Conservation (phyloP, 176 grass and related monocot genomes). For the Aegilops umbellulata region DNA sequence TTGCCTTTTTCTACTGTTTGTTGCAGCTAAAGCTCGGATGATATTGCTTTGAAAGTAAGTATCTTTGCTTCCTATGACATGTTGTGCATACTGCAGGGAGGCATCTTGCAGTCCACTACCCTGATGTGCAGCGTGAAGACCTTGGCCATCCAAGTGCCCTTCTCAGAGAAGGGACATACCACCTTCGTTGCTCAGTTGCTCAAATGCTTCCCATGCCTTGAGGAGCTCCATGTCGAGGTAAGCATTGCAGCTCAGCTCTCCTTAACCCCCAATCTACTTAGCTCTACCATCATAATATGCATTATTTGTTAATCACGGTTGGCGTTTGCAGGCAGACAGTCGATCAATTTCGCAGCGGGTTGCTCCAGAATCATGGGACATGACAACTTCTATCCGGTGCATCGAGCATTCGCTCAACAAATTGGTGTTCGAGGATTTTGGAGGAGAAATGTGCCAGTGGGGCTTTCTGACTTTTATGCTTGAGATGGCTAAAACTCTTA, state of each 20-base stretch:
- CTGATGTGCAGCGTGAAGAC: constrained; percentile 43
- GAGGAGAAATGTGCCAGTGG: constrained; percentile 16
- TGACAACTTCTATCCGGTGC: constrained; percentile 28
- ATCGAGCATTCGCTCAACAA: constrained; percentile 31
- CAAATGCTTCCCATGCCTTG: constrained; percentile 46
- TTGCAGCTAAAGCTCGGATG: not conserved
- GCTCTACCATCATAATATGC: not conserved
- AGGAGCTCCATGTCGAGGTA: constrained; percentile 41
- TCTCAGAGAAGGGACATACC: constrained; percentile 25
- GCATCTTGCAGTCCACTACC: constrained; percentile 20
- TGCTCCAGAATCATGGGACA: constrained; percentile 22
- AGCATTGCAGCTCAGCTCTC: not conserved
- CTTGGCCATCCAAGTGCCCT: constrained; percentile 41
- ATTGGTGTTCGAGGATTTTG: constrained; percentile 38
- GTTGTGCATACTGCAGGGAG: constrained; percentile 22
- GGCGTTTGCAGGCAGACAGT: constrained; percentile 29
- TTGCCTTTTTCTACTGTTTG: not conserved
- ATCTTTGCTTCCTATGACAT: not conserved
- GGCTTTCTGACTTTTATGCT: constrained; percentile 39
- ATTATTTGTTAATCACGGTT: not conserved
- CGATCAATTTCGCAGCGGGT: not conserved
- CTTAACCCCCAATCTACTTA: not conserved
- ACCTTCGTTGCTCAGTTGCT: constrained; percentile 34
- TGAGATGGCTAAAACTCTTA: constrained; percentile 26
- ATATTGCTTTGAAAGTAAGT: not conserved